phyloP scores from a whole-genome alignment of 164 flowering plant species.

The Paratinospora sagittata region DNA sequence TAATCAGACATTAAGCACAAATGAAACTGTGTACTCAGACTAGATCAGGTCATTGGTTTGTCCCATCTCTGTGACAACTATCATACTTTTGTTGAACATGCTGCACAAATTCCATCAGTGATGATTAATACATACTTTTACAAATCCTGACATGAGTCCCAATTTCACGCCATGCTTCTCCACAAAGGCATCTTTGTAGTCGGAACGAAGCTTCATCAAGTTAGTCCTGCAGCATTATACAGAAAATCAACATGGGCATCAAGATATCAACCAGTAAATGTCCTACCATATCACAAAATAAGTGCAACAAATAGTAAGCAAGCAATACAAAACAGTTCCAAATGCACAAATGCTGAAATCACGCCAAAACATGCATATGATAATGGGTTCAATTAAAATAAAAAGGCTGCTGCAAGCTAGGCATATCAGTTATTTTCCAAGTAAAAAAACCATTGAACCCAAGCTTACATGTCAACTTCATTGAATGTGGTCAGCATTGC shows the following conservation, averaged over 20 bases:
- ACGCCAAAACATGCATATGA: no score
- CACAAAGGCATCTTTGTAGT: conserved; percentile 82
- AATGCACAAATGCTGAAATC: no score
- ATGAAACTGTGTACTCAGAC: no score
- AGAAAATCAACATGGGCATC: conserved; percentile 5
- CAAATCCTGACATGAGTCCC: conserved; percentile 92
- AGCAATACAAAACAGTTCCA: background rate
- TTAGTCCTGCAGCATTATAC: conserved; percentile 58
- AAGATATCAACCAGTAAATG: background rate
- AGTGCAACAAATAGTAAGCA: background rate
- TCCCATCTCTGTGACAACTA: no score
- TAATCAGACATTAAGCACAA: no score
- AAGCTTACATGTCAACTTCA: conserved; percentile 48
- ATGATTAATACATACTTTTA: conserved; percentile 43
- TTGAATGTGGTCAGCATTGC: conserved; percentile 45
- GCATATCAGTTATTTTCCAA: background rate
- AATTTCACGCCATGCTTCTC: conserved; percentile 93
- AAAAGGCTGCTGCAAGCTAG: no score
- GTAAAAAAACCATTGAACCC: no score
- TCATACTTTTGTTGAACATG: no score
- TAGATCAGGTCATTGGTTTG: no score
- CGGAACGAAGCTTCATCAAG: conserved; percentile 89
- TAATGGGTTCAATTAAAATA: background rate
- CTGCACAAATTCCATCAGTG: no score
- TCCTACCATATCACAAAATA: background rate